Evolutionary conservation across 2,329 filamentous ascomycete species (phyloP).

Genomic region (Scedosporium aurantiacum): DNA sequence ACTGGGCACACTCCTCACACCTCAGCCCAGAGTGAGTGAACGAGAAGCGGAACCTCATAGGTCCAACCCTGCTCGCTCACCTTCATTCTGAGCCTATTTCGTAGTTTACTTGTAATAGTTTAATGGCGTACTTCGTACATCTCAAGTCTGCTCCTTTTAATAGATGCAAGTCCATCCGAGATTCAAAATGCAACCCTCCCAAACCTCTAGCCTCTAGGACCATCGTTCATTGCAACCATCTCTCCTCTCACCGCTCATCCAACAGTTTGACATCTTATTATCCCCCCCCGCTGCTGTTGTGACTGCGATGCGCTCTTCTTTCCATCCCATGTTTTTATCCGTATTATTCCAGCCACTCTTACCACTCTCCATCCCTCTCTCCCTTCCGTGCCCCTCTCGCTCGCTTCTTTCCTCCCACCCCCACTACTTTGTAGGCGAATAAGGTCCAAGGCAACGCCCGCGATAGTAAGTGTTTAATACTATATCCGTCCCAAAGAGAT

Average conservation of each 20-base stretch:
- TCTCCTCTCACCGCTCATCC: background rate
- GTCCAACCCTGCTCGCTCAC: no score
- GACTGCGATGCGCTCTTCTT: background rate
- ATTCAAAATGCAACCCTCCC: background rate
- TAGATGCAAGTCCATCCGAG: background rate
- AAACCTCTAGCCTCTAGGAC: background rate
- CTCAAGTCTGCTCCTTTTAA: background rate
- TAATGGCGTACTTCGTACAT: no score
- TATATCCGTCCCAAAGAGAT: background rate
- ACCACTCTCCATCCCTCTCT: background rate
- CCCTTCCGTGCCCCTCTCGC: background rate
- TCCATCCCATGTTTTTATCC: background rate
- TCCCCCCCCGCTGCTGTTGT: no score
- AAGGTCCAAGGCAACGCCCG: background rate
- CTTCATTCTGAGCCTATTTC: no score
- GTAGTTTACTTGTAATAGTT: no score
- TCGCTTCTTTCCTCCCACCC: background rate
- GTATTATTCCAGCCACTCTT: constrained; percentile 1
- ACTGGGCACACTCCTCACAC: no score
- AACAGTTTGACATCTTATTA: no score
- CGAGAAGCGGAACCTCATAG: no score
- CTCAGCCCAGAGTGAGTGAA: no score
- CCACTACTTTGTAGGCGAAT: background rate
- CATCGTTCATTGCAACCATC: background rate
- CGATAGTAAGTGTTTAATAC: background rate